Base-by-base conservation (phyloP, 495 filamentous ascomycete species). In the Rusavskia elegans region DNA sequence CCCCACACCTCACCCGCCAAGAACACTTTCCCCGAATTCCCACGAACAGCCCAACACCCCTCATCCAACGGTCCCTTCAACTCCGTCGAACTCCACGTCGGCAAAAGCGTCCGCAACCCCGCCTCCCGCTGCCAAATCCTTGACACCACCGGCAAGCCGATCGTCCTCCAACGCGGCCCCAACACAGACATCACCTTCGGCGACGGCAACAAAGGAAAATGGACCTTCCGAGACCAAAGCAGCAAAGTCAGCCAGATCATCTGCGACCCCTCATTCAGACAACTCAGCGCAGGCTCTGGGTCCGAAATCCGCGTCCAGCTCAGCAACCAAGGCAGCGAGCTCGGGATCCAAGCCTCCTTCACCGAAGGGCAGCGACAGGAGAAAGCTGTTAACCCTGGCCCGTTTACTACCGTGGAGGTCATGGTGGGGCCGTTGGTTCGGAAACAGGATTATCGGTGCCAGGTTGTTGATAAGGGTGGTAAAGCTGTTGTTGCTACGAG, bases 41-140 rank as follows among this genome's bases (percentile, higher is more conserved):
- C 30, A 25, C 20, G 21, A 11, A 29, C 29, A 9, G 25, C 41
- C 27, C 6, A 10, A n/a, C 13, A 17, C 5, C 52, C 52, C 19
- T 21, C 45, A 4, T 17, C 14, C 45, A 19, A 10, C 52, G 52
- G 45, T 16, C 52, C 45, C 52, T 53, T 53, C 32, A 38, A 9
- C 17, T 52, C 20, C 10, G 52, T 53, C 44, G 21, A 8, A 10
- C 42, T 53, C 29, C 13, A 11, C 11, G 21, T 53, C 41, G 20
- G 21, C 45, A 10, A 30, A 20, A 45, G 6, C 20, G 52, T 36
- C 2, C 20, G 17, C 25, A 37, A 53, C 25, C 41, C 50, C 23
- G 42, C 49, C 52, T 17, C 8, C 45, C 52, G 52, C 45, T 53
- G 52, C 52, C 45, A 53, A 49, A 53, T 53, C 52, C 52, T 53